phyloP scores from a whole-genome alignment of 176 grass and related monocot species.

The Poa annua region DNA sequence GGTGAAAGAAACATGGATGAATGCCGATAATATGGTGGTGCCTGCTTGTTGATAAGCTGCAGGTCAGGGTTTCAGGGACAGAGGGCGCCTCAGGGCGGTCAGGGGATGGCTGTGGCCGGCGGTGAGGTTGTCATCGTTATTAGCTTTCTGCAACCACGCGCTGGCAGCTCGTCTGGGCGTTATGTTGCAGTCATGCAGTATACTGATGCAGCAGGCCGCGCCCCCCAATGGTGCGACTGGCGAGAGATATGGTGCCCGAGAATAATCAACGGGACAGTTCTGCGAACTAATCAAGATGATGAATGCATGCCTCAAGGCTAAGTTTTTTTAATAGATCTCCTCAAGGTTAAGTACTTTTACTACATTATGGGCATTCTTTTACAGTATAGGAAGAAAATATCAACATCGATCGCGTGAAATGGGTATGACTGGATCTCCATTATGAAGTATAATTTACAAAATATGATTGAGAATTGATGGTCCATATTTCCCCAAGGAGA shows the following conservation, averaged over 20 bases:
- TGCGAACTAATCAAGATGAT: neutral
- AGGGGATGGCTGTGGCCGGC: neutral
- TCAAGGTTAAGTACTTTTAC: too few relatives aligned
- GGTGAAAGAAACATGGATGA: neutral
- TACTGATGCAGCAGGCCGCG: neutral
- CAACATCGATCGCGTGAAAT: too few relatives aligned
- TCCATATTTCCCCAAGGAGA: too few relatives aligned
- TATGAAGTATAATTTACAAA: too few relatives aligned
- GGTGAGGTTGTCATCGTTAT: neutral
- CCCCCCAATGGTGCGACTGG: neutral
- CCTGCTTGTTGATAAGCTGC: slow-evolving; percentile 17
- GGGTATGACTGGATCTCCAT: too few relatives aligned
- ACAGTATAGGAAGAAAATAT: too few relatives aligned
- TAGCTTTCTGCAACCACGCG: neutral
- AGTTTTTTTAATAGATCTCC: too few relatives aligned
- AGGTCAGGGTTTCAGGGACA: neutral
- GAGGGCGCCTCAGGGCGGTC: neutral
- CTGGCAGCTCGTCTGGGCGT: slow-evolving; percentile 15
- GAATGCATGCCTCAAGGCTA: neutral
- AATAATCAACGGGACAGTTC: neutral
- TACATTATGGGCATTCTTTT: too few relatives aligned
- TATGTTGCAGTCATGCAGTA: slow-evolving; percentile 8
- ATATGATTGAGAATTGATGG: too few relatives aligned
- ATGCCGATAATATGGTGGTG: neutral
- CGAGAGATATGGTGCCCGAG: neutral